Conservation (phyloP, 2,329 filamentous ascomycete species). For the Penicillium sp. region DNA sequence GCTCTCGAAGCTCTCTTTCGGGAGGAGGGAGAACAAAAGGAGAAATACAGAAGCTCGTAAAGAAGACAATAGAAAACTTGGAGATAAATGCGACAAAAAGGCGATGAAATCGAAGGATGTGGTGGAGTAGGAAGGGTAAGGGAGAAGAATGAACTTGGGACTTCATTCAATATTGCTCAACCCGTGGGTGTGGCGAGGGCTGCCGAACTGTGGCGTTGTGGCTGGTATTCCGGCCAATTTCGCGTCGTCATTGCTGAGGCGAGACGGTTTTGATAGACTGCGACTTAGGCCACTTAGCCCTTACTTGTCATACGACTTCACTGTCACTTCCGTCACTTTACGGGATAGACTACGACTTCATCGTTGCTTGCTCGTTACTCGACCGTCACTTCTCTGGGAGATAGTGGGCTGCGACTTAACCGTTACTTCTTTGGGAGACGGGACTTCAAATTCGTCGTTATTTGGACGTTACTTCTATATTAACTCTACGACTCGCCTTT, state of each 20-base stretch:
- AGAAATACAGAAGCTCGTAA: slow-evolving; percentile 14
- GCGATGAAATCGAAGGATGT: slow-evolving; percentile 22
- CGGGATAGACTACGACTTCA: too few species aligned
- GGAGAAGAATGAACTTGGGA: slow-evolving; percentile 15
- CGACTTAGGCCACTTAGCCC: too few species aligned
- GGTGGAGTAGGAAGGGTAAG: slow-evolving; percentile 23
- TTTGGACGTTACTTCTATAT: too few species aligned
- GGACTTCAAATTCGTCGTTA: too few species aligned
- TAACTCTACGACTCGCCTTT: too few species aligned
- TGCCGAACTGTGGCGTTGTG: slow-evolving; percentile 9
- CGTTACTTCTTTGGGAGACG: too few species aligned
- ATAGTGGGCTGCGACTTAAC: too few species aligned
- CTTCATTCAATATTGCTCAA: slow-evolving; percentile 10
- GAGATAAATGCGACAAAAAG: slow-evolving; percentile 16
- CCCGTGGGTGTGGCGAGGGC: slow-evolving; percentile 20
- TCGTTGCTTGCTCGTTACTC: too few species aligned
- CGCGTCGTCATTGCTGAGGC: slow-evolving; percentile 7
- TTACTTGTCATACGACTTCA: too few species aligned
- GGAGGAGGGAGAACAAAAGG: slow-evolving; percentile 21
- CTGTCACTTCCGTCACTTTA: too few species aligned
- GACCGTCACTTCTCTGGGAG: too few species aligned
- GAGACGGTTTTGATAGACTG: too few species aligned
- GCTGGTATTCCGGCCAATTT: slow-evolving; percentile 9
- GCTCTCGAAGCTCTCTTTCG: slow-evolving; percentile 35
- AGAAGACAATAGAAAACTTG: slow-evolving; percentile 20